phyloP scores from a whole-genome alignment of 768 basidiomycete genomes.

The Leccinum aurantiacum region DNA sequence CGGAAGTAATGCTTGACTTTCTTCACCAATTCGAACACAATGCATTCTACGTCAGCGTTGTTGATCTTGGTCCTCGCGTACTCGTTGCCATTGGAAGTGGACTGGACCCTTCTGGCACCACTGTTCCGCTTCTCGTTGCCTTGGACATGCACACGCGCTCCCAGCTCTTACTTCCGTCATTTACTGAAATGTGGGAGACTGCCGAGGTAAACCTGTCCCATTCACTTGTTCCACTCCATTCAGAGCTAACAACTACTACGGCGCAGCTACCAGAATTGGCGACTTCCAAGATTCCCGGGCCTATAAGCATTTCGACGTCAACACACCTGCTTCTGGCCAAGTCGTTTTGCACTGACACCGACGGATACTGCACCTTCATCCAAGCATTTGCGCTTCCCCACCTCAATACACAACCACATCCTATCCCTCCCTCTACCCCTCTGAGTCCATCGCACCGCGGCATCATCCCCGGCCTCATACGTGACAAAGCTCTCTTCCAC shows the following conservation, averaged over 20 bases:
- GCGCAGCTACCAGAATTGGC: constrained; percentile 1
- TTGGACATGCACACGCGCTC: constrained; percentile 17
- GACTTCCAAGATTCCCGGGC: not conserved
- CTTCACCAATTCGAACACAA: constrained; percentile 12
- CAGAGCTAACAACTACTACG: not conserved
- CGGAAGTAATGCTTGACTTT: constrained; percentile 9
- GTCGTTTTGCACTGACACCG: not conserved
- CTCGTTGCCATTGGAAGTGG: constrained; percentile 4
- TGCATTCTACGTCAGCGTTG: not conserved
- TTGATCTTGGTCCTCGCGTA: constrained; percentile 20
- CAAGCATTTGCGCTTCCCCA: not conserved
- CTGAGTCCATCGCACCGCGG: not conserved
- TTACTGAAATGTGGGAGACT: not conserved
- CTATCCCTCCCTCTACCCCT: not conserved
- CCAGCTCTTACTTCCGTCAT: not conserved
- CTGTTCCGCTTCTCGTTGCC: constrained; percentile 2
- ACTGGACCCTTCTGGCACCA: too few relatives aligned
- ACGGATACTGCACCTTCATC: constrained; percentile 11
- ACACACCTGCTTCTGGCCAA: constrained; percentile 19
- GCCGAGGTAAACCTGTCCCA: constrained; percentile 1
- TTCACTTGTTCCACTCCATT: not conserved
- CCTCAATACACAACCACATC: not conserved
- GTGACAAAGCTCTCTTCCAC: not conserved
- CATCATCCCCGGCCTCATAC: not conserved
- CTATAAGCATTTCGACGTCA: constrained; percentile 16